Percentiles rank a stretch among this genome's conserved stretches.
Evolutionary conservation across 345 rosid genomes (phyloP).

Genomic region (Hibiscus syriacus): DNA sequence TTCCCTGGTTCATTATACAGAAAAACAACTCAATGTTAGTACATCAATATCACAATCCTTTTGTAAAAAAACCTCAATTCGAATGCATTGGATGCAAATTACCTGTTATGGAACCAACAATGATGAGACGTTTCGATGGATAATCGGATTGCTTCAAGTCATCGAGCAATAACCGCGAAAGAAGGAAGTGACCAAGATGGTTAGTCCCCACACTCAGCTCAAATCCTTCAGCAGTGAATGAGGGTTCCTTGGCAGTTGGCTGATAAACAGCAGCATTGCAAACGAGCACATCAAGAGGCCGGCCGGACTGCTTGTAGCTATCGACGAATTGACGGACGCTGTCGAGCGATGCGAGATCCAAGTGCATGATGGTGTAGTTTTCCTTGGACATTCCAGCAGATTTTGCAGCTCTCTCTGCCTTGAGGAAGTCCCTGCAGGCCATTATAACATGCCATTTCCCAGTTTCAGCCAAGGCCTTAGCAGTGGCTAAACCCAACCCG

Average conservation of each 20-base stretch:
- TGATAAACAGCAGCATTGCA: slow-evolving; percentile 92
- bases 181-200: slow-evolving; percentile 89
- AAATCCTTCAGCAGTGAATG: slow-evolving; percentile 91
- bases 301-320: slow-evolving; percentile 52
- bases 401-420: slow-evolving; percentile 82
- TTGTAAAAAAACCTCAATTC: not conserved
- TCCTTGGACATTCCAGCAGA: slow-evolving; percentile 78
- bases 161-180: slow-evolving; percentile 76
- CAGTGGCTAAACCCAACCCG: slow-evolving; percentile 75
- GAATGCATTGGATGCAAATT: not conserved
- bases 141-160: slow-evolving; percentile 73
- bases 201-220: slow-evolving; percentile 95
- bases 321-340: slow-evolving; percentile 87
- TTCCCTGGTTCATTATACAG: slow-evolving; percentile 41
- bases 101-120: slow-evolving; percentile 65
- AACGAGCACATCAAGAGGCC: slow-evolving; percentile 75
- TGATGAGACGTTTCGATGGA: slow-evolving; percentile 55
- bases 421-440: slow-evolving; percentile 96
- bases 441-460: slow-evolving; percentile 33
- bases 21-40: slow-evolving; percentile 9
- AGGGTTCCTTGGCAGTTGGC: slow-evolving; percentile 89
- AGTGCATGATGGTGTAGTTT: slow-evolving; percentile 82
- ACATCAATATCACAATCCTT: not conserved
- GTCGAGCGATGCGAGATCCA: slow-evolving; percentile 87
- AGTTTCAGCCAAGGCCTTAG: slow-evolving; percentile 70